Base-by-base conservation (phyloP, 1,139 yeast genomes). In the Pichia sp. region DNA sequence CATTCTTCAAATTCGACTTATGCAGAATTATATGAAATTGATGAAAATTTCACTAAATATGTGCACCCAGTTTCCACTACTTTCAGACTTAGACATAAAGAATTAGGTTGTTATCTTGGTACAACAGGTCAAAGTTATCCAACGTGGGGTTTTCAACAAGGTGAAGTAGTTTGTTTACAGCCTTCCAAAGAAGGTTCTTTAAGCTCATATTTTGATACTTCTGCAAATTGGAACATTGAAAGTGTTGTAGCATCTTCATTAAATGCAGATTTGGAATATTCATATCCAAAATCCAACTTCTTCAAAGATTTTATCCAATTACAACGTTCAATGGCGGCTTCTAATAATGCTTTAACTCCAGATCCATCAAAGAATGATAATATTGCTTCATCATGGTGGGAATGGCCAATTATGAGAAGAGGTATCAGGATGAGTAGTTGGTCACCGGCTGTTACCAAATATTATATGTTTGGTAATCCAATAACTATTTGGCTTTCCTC, bases 211-310 rank as follows among this genome's bases (percentile, higher is more conserved):
- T 69, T 71, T 48, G 90, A 84, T 59, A 81, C 83, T 59, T 75
- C 81, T 37, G 81, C 89, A 1, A 82, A 88, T 86, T 85, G 94
- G 94, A 85, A 85, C 65, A 65, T 85, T 36, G 94, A 85, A 65
- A 80, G 79, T 50, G 88, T 84, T 59, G 69, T 67, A 44, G 81
- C 83, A 61, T 68, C 67, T 4, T 58, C 64, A 35, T 56, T 81
- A 18, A 66, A 67, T 4, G 56, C 58, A 7, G 79, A 78, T 10
- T 62, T 63, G 5, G 54, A 56, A 1, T 65, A 63, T 39, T 35
- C 43, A 26, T 79, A 87, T 8, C 94, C 94, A 9, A 75, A 73
- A 51, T 83, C 89, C 1, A 75, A 71, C 47, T 85, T 85, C 60
- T 79, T 84, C 79, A 74, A 79, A 46, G 90, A 85, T 59, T 84